Percentiles rank a stretch among this genome's conserved stretches.
phyloP scores from a whole-genome alignment of 2,329 filamentous ascomycete genomes.

The Trichoderma pleuroti region DNA sequence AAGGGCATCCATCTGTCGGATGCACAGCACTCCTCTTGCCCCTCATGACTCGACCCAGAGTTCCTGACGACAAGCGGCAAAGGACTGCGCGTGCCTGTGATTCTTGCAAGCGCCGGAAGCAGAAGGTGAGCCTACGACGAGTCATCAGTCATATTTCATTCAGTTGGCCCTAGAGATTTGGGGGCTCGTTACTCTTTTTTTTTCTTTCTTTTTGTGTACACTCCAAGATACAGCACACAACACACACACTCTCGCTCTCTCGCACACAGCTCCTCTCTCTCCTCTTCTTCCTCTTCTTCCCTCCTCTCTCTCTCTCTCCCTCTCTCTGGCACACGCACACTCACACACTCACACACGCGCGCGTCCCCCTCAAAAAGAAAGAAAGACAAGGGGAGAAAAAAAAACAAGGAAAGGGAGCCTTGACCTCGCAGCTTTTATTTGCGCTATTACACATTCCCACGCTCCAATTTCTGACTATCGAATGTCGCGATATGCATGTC shows the following conservation, averaged over 20 bases:
- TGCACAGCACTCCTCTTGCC: conserved; percentile 5
- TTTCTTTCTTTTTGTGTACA: not conserved
- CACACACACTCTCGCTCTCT: not conserved
- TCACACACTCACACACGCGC: not conserved
- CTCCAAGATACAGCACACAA: not conserved
- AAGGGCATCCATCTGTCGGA: conserved; percentile 6
- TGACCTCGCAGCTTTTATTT: not conserved
- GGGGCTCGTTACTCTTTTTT: not conserved
- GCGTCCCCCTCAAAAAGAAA: not conserved
- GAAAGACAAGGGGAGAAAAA: not conserved
- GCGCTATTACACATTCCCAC: not conserved
- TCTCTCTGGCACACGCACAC: not conserved
- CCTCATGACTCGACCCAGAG: conserved; percentile 52
- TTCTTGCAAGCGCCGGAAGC: conserved; percentile 62
- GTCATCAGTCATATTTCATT: conserved; percentile 11
- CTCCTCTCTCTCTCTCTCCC: not conserved
- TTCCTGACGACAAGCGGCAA: conserved; percentile 57
- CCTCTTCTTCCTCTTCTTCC: not conserved
- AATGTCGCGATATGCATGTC: conserved; percentile 15
- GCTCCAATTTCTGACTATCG: not conserved
- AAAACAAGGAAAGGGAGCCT: not conserved
- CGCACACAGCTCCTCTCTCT: not conserved
- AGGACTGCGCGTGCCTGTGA: conserved; percentile 63
- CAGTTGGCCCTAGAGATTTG: not conserved
- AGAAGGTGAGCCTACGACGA: conserved; percentile 51